Base-by-base conservation (phyloP, 2,329 filamentous ascomycete species). In the Ceratocystis albifundus region DNA sequence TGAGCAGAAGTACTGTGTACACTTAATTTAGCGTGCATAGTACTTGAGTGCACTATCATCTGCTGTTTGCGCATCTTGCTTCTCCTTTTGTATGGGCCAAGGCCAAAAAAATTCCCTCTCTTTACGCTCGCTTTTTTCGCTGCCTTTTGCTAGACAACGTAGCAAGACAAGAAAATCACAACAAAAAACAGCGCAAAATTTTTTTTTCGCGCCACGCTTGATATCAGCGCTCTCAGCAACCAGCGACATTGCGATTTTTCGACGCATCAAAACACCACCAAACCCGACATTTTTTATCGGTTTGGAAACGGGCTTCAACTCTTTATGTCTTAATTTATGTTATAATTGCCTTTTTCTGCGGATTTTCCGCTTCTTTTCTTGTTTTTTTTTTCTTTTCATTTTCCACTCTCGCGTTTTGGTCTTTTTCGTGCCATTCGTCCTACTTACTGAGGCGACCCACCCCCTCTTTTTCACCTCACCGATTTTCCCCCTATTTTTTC, bases 331-430 rank as follows among this genome's bases (percentile, higher is more conserved):
- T 62, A 48, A 65, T 67, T 67, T 53, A 67, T 65, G 66, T 65
- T 32, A 55, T 67, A 67, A 65, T 65, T 36, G 62, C 48, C 46
- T 63, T 67, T 65, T 67, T 55, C 17, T 22, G 30, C 41, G 65
- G 61, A 62, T 64, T 63, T 36, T 76, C 76, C 75, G 74, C 68
- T 74, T 71, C 70, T 71, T 73, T 72, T 69, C 70, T 71, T 79
- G 80, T 80, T 81, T 76, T 79, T 76, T 73, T 74, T 74, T 79
- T 77, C 80, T 76, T 76, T 78, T 84, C 36, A 41, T 41, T 41
- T 41, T 41, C 36, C 36, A 80, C 78, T 79, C 74, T 75, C 75
- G 75, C 76, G 82, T 81, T 84, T 85, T 82, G 77, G 41, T 66
- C 25, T 45, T 64, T 63, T 66, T 44, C 30, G 36, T 53, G 64